A percentile compares a stretch with the other conserved stretches of the same genome.
Conservation (phyloP, 495 filamentous ascomycete genomes). For the Tuber melanosporum region DNA sequence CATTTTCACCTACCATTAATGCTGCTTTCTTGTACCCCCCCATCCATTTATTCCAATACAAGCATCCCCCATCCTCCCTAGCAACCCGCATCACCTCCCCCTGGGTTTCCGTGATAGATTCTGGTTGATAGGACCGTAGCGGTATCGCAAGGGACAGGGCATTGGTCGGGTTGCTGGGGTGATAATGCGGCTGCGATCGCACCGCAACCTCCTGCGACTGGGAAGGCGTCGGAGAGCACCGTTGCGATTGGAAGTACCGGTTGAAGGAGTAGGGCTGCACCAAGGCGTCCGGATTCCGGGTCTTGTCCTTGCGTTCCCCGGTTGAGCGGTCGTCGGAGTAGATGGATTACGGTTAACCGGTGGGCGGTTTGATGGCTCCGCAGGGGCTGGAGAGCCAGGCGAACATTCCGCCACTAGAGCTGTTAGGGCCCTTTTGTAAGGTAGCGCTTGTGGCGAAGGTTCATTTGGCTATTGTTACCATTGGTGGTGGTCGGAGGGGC, state of each 20-base stretch:
- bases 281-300: not conserved
- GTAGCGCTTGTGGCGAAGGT: not conserved
- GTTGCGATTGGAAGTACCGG: conserved; percentile 59
- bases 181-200: too few relatives aligned
- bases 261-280: conserved; percentile 69
- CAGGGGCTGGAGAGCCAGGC: conserved; percentile 61
- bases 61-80: too few relatives aligned
- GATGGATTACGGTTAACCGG: conserved; percentile 61
- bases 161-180: too few relatives aligned
- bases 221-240: conserved; percentile 68
- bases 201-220: too few relatives aligned
- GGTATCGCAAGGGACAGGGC: too few relatives aligned
- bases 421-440: not conserved
- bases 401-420: conserved; percentile 54
- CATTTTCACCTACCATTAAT: too few relatives aligned
- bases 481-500: not conserved
- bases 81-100: too few relatives aligned
- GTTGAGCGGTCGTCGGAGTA: conserved; percentile 46
- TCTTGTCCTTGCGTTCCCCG: conserved; percentile 29
- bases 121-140: too few relatives aligned
- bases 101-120: too few relatives aligned
- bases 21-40: too few relatives aligned
- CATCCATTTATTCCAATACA: too few relatives aligned
- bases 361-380: conserved; percentile 50
- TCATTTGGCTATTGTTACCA: not conserved